Conservation (phyloP, 148 eudicot genomes). For the Spergularia marina region DNA sequence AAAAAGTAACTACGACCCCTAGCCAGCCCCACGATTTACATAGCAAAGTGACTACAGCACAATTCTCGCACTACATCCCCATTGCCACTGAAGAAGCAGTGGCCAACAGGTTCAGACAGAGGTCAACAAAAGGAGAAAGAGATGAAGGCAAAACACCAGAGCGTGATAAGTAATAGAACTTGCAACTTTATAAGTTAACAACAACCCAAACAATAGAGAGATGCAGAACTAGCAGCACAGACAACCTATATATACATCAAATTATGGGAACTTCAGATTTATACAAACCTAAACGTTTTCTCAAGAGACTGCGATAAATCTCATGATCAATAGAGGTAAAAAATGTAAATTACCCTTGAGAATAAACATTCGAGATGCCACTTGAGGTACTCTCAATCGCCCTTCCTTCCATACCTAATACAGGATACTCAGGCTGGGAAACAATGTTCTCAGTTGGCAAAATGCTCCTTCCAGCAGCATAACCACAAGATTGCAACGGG, state of each 20-base stretch:
- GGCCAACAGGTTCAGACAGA: background rate
- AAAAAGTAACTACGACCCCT: background rate
- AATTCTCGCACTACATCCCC: background rate
- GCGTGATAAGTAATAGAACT: background rate
- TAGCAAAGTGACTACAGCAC: background rate
- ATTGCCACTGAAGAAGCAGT: background rate
- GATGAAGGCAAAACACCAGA: background rate
- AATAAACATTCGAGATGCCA: conserved; percentile 57
- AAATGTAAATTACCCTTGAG: conserved; percentile 59
- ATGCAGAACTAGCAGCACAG: background rate
- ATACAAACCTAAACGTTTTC: background rate
- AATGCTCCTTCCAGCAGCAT: conserved; percentile 39
- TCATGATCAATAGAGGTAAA: background rate
- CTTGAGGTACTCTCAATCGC: conserved; percentile 41
- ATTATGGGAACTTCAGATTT: background rate
- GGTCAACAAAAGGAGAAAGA: background rate
- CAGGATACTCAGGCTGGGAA: conserved; percentile 46
- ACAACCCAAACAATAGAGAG: background rate
- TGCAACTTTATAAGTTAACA: background rate
- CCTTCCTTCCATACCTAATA: conserved; percentile 40
- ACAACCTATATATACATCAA: background rate
- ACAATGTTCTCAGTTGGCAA: conserved; percentile 43
- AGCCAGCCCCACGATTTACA: background rate
- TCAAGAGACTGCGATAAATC: background rate
- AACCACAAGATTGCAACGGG: conserved; percentile 38